phyloP scores from a whole-genome alignment of 805 yeast genomes.

The Yarrowia sp. region DNA sequence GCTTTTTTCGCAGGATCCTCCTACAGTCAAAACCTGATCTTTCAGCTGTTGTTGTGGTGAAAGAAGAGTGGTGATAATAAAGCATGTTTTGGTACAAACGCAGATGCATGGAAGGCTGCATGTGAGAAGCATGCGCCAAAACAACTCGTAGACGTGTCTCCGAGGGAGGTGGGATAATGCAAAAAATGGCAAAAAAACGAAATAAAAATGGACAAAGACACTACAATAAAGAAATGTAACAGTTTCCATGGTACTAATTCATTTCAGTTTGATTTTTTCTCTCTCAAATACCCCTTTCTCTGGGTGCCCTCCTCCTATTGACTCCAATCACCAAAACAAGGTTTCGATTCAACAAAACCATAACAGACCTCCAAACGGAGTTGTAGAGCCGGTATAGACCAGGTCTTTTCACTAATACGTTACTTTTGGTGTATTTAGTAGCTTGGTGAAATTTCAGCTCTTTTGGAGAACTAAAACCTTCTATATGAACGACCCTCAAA shows the following conservation, averaged over 20 bases:
- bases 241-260: too few relatives aligned
- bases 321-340: not conserved
- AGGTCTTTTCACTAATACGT: not conserved
- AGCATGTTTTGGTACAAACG: slow-evolving; percentile 25
- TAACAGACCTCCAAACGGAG: not conserved
- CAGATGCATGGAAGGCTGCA: slow-evolving; percentile 14
- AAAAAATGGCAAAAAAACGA: not conserved
- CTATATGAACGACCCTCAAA: too few relatives aligned
- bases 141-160: slow-evolving; percentile 16
- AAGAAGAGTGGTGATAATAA: slow-evolving; percentile 5
- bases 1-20: too few relatives aligned
- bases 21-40: not conserved
- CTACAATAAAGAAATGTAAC: too few relatives aligned
- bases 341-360: not conserved
- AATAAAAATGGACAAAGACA: too few relatives aligned
- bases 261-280: not conserved
- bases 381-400: not conserved
- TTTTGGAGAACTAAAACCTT: too few relatives aligned
- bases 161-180: not conserved
- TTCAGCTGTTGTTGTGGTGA: slow-evolving; percentile 19
- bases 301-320: not conserved
- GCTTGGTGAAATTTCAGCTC: too few relatives aligned
- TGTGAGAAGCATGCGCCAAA: slow-evolving; percentile 25
- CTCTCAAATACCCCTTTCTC: not conserved
- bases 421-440: too few relatives aligned